Evolutionary conservation across 140 eudicot genomes (phyloP).

Genomic region (Senecio squalidus): DNA sequence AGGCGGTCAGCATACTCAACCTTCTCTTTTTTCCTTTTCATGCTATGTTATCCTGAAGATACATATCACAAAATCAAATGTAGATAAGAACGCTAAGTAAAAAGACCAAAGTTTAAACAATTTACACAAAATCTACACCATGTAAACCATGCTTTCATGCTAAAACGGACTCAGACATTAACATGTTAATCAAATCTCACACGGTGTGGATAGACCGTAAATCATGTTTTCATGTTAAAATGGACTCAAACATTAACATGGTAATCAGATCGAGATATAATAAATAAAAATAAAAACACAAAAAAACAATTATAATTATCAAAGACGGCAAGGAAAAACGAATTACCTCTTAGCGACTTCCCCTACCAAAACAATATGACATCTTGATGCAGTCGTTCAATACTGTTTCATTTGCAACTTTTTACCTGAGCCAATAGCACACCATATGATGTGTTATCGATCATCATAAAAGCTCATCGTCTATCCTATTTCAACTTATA

Average conservation of each 20-base stretch:
- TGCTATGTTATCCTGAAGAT: neutral
- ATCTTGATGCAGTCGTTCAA: neutral
- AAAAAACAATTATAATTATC: neutral
- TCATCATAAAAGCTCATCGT: neutral
- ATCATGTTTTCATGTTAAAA: neutral
- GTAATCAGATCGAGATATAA: neutral
- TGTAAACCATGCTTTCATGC: neutral
- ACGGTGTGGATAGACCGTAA: neutral
- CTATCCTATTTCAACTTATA: neutral
- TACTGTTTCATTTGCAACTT: neutral
- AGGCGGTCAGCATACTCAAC: neutral
- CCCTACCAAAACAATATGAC: neutral
- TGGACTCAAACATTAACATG: too few relatives aligned
- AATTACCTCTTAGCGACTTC: slow-evolving; percentile 3
- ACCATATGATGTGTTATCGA: neutral
- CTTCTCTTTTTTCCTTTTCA: neutral
- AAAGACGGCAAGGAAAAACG: neutral
- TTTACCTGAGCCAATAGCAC: slow-evolving; percentile 2
- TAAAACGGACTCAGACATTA: neutral
- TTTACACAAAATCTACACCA: neutral
- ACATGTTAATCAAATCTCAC: neutral
- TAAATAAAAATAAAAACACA: neutral
- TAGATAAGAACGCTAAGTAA: neutral
- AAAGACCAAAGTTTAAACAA: neutral
- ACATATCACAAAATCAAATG: neutral